Base-by-base conservation (phyloP, 495 filamentous ascomycete genomes). In the Talaromyces liani region DNA sequence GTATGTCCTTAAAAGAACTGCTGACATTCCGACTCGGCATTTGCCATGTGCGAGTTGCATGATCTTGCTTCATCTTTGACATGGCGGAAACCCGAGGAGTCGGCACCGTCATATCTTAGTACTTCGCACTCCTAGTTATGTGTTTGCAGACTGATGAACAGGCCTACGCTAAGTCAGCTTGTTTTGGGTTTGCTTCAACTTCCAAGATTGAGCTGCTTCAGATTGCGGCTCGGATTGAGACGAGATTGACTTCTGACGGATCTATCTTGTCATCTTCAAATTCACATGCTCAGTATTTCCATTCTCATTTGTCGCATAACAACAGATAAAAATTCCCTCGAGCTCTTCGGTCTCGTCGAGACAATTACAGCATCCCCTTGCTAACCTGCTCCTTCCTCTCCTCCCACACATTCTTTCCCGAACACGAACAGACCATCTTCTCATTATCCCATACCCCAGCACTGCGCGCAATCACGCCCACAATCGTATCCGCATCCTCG, bases 391-490 rank as follows among this genome's bases (percentile, higher is more conserved):
- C 93, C 78, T 87, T 88, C 71, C 94, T 83, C 80, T 98, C 94
- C 75, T 98, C 88, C 94, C 94, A 98, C 34, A 98, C 82, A 67
- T 92, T 97, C 86, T 98, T 97, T 3, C 94, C 94, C 47, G 91
- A 95, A 75, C 94, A 98, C 14, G 90, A 93, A 72, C 87, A 87
- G 29, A 98, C 94, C 69, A 89, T 97, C 82, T 97, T 98, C 72
- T 97, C 92, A 70, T 98, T 98, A 73, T 97, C 93, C 94, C 94
- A 98, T 60, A 96, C 88, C 14, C 94, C 94, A 25, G 94, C 93
- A 75, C 91, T 96, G 70, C 94, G 80, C 51, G 94, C 94, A 72
- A 98, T 90, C 59, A 98, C 92, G 34, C 94, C 94, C 6, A 96
- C 89, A 47, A 96, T 77, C 33, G 91, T 93, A 70, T 95, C 86